phyloP scores from a whole-genome alignment of 2,329 filamentous ascomycete genomes.

The Berkeleyomyces basicola region DNA sequence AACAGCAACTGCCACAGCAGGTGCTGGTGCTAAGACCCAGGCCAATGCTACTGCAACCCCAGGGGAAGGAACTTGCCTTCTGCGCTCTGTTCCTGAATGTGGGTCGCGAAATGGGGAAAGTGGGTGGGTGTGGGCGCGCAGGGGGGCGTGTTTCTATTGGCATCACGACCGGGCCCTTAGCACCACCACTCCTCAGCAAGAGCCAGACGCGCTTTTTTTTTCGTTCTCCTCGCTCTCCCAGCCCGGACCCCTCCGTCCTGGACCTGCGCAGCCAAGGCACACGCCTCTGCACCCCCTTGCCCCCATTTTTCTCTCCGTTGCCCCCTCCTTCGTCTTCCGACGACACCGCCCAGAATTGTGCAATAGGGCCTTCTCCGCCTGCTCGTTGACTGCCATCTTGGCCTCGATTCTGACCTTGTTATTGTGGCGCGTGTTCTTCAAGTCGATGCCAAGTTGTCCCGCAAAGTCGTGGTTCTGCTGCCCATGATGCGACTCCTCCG shows the following conservation, averaged over 20 bases:
- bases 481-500: too few relatives aligned
- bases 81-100: neutral
- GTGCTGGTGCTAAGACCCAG: neutral
- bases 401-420: too few relatives aligned
- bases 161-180: neutral
- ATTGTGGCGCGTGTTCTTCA: too few relatives aligned
- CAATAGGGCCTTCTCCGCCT: neutral
- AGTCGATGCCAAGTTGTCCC: too few relatives aligned
- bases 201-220: neutral
- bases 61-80: neutral
- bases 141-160: neutral
- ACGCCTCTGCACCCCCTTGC: neutral
- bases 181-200: neutral
- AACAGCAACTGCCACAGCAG: neutral
- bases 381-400: neutral
- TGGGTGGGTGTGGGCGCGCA: neutral
- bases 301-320: neutral
- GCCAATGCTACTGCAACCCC: neutral
- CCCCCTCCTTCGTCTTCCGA: neutral
- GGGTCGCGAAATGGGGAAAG: neutral
- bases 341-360: neutral
- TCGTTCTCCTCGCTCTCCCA: neutral
- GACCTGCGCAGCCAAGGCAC: neutral
- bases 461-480: too few relatives aligned
- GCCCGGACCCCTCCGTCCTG: neutral